Conservation (phyloP, 345 rosid species). For the Punica granatum region DNA sequence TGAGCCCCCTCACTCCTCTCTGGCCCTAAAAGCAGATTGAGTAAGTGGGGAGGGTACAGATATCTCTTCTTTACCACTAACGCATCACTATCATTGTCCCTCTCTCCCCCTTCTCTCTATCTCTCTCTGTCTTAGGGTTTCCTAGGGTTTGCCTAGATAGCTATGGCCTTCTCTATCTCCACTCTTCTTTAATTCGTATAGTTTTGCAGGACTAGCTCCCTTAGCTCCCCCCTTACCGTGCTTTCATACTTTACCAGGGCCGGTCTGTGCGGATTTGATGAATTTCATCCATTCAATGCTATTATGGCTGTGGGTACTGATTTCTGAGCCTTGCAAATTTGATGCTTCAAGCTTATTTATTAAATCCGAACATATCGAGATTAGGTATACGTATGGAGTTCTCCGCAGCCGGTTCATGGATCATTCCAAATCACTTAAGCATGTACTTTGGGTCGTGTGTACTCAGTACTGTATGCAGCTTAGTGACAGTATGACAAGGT, state of each 20-base stretch:
- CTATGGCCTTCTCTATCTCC: not conserved
- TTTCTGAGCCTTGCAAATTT: not conserved
- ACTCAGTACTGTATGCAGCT: too few relatives aligned
- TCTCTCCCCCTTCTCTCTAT: not conserved
- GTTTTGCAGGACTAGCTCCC: conserved; percentile 1
- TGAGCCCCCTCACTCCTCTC: not conserved
- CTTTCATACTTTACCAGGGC: not conserved
- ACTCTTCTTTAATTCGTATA: not conserved
- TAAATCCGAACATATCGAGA: not conserved
- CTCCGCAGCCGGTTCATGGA: not conserved
- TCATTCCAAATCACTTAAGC: not conserved
- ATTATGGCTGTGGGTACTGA: not conserved
- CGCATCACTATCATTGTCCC: not conserved
- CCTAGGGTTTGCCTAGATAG: not conserved
- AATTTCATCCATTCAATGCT: not conserved
- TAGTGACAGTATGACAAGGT: too few relatives aligned
- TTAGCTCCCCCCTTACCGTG: not conserved
- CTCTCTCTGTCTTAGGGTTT: not conserved
- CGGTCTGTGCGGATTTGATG: not conserved
- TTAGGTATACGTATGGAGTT: not conserved
- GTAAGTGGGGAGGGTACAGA: not conserved
- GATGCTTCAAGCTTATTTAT: not conserved
- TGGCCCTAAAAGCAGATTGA: conserved; percentile 1
- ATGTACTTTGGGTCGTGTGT: too few relatives aligned
- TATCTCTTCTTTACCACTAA: not conserved